Conservation (phyloP, 2,329 filamentous ascomycete genomes). For the Fusarium floridanum region DNA sequence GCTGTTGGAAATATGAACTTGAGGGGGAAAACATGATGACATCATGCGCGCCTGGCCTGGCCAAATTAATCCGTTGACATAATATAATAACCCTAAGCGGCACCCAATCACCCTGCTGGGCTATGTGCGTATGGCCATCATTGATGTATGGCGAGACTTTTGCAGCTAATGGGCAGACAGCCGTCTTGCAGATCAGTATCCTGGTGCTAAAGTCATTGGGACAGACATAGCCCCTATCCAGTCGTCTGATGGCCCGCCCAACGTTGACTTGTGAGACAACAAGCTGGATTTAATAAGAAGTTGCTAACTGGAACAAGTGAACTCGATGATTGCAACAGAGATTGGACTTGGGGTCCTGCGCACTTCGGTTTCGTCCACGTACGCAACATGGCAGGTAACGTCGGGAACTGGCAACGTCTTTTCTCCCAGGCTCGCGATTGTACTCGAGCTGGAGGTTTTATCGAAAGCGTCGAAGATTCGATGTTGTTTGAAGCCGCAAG, state of each 20-base stretch:
- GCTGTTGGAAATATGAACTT: too few species aligned
- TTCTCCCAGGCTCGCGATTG: background rate
- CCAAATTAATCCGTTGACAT: too few species aligned
- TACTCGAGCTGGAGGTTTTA: background rate
- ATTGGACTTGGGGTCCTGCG: background rate
- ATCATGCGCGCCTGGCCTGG: too few species aligned
- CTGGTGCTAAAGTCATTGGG: background rate
- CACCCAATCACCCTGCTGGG: too few species aligned
- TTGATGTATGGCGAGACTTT: background rate
- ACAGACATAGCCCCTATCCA: background rate
- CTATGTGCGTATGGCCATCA: background rate
- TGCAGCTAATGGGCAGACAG: background rate
- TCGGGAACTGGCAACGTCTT: background rate
- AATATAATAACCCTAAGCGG: too few species aligned
- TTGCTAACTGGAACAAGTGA: background rate
- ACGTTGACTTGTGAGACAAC: background rate
- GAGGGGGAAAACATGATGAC: too few species aligned
- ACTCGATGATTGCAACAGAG: background rate
- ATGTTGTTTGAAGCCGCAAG: background rate
- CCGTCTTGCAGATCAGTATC: background rate
- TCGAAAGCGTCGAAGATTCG: background rate
- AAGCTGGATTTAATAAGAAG: background rate
- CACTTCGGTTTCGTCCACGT: background rate
- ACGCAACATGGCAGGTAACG: background rate
- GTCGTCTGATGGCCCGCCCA: background rate